These are phyloP conservation scores for Cornus suecica DNA, from an alignment of 148 eudicot species.

Conservation along the genomic window DNA sequence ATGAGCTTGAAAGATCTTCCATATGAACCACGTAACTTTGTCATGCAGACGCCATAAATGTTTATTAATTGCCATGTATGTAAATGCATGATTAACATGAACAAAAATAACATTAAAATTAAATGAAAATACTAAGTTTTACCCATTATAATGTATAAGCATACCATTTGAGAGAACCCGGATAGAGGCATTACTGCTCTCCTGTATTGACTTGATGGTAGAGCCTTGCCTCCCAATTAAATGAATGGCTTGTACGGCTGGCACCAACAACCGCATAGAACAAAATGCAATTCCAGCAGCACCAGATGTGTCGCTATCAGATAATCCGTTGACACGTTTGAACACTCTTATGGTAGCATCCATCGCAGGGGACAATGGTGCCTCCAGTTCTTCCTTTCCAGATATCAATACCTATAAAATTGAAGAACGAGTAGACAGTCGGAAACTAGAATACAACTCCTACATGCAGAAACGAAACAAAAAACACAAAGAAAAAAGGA, in stretches of 20 bases:
- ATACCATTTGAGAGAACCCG: conserved; percentile 72
- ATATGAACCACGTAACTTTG: too few relatives aligned
- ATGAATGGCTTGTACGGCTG: conserved; percentile 46
- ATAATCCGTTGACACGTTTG: conserved; percentile 47
- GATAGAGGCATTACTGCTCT: conserved; percentile 66
- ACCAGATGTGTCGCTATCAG: conserved; percentile 20
- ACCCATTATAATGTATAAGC: too few relatives aligned
- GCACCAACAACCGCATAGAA: conserved; percentile 42
- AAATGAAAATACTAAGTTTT: too few relatives aligned
- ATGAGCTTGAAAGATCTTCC: too few relatives aligned
- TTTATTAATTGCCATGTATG: too few relatives aligned
- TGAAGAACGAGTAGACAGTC: background rate
- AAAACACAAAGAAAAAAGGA: background rate
- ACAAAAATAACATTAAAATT: too few relatives aligned
- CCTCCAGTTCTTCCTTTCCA: conserved; percentile 53
- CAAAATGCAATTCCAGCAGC: conserved; percentile 34
- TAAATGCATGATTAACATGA: too few relatives aligned
- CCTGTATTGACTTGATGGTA: conserved; percentile 60
- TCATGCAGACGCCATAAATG: too few relatives aligned
- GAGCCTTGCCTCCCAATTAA: conserved; percentile 60
- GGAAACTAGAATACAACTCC: background rate
- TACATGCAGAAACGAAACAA: background rate
- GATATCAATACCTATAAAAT: conserved; percentile 39
- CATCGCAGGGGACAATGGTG: conserved; percentile 47
- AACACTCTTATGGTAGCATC: conserved; percentile 52